Percentiles rank a stretch among this genome's conserved stretches.
These are phyloP conservation scores for Chiua sp. DNA, from an alignment of 1,284 basidiomycete genomes.

Conservation along the genomic window DNA sequence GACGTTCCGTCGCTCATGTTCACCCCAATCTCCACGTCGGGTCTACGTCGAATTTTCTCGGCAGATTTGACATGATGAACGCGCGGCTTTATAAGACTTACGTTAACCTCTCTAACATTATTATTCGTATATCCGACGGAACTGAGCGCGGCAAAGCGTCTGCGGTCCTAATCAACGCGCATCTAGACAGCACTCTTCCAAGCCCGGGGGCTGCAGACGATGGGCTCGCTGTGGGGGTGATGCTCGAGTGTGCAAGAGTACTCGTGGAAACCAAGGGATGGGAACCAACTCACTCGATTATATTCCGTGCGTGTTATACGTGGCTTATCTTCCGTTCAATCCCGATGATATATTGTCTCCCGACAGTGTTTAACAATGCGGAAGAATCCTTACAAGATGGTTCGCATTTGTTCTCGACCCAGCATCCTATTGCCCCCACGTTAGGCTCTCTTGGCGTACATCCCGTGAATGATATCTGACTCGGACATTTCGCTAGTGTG, in stretches of 20 bases:
- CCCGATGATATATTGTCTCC: background rate
- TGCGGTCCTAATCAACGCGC: conserved; percentile 88
- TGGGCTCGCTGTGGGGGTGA: conserved; percentile 86
- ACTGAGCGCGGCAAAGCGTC: conserved; percentile 76
- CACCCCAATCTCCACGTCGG: background rate
- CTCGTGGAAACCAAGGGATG: conserved; percentile 75
- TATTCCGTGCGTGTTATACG: conserved; percentile 70
- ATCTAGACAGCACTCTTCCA: conserved; percentile 85
- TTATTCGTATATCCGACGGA: conserved; percentile 88
- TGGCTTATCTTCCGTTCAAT: background rate
- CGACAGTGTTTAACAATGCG: conserved; percentile 91
- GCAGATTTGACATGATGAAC: conserved; percentile 85
- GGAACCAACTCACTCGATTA: conserved; percentile 80
- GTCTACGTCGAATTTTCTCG: background rate
- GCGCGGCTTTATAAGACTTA: conserved; percentile 93
- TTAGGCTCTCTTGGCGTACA: conserved; percentile 40
- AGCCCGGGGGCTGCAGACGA: conserved; percentile 92
- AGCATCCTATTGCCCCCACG: conserved; percentile 79
- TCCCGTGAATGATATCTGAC: conserved; percentile 1
- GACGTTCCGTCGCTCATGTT: background rate
- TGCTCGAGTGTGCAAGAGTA: conserved; percentile 90
- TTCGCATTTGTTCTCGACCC: conserved; percentile 91
- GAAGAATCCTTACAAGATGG: conserved; percentile 97
- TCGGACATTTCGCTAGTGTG: conserved; percentile 53
- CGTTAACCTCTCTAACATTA: conserved; percentile 85